phyloP scores from a whole-genome alignment of 2,329 filamentous ascomycete genomes.

The Leptographium wingfieldii region DNA sequence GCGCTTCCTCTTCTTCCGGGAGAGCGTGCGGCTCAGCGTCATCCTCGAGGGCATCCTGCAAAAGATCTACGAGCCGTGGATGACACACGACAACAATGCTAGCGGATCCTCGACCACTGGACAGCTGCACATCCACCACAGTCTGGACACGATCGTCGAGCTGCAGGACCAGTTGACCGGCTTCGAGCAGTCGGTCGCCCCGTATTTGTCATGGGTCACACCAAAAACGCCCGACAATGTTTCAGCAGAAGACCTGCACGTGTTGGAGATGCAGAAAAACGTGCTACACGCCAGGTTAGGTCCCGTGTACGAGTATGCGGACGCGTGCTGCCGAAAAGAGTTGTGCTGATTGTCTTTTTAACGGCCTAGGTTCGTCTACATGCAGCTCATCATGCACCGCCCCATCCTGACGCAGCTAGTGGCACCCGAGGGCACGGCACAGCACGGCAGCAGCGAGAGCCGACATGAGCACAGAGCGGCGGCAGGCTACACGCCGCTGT shows the following conservation, averaged over 20 bases:
- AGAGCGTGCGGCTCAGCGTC: constrained; percentile 6
- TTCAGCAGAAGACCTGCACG: background rate
- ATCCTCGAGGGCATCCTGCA: constrained; percentile 8
- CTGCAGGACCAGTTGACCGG: constrained; percentile 6
- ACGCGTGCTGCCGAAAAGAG: too few species aligned
- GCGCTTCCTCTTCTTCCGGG: constrained; percentile 3
- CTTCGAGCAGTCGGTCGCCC: constrained; percentile 5
- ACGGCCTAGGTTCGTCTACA: background rate
- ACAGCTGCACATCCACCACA: constrained; percentile 1
- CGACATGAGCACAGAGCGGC: background rate
- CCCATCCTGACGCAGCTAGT: constrained; percentile 4
- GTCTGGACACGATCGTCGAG: constrained; percentile 6
- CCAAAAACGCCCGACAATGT: background rate
- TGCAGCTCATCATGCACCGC: constrained; percentile 7
- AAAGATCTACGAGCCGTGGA: constrained; percentile 8
- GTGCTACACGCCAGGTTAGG: constrained; percentile 2
- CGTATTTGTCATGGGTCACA: constrained; percentile 4
- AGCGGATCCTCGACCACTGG: background rate
- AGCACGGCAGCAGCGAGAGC: background rate
- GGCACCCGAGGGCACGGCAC: background rate
- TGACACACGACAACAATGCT: constrained; percentile 1
- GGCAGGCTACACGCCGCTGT: background rate
- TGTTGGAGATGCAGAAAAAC: constrained; percentile 3
- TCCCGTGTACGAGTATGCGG: too few species aligned
- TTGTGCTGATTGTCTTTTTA: too few species aligned